phyloP scores from a whole-genome alignment of 208 protist genomes.

The Leptomonas seymouri region DNA sequence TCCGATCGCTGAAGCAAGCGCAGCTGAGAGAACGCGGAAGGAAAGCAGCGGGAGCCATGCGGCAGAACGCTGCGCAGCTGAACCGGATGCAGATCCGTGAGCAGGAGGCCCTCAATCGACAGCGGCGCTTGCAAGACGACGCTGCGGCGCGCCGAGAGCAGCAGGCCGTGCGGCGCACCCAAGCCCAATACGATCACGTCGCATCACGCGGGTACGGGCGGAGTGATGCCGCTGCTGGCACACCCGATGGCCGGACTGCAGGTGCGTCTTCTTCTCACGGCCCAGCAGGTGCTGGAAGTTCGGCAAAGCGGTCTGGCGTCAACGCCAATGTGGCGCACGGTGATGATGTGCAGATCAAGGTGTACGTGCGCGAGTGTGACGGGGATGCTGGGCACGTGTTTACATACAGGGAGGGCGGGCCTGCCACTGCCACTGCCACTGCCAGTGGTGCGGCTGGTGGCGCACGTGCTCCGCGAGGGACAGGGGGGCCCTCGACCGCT shows the following conservation, averaged over 20 bases:
- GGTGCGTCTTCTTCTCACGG: background rate
- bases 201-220: constrained; percentile 62
- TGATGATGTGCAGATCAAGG: constrained; percentile 77
- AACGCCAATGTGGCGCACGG: constrained; percentile 6
- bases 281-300: background rate
- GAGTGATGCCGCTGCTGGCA: background rate
- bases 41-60: too few species aligned
- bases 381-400: constrained; percentile 47
- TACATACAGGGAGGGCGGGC: constrained; percentile 50
- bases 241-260: background rate
- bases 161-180: constrained; percentile 39
- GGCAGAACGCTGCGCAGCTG: constrained; percentile 61
- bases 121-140: constrained; percentile 59
- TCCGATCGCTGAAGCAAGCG: too few species aligned
- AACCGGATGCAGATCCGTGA: constrained; percentile 85
- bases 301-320: background rate
- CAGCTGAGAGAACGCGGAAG: too few species aligned
- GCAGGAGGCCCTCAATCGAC: constrained; percentile 83
- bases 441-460: background rate
- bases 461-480: too few species aligned
- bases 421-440: background rate
- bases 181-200: constrained; percentile 72
- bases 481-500: too few species aligned
- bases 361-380: constrained; percentile 89
- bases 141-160: constrained; percentile 34